Base-by-base conservation (phyloP, 805 yeast species). In the Cyberlindnera mrakii region DNA sequence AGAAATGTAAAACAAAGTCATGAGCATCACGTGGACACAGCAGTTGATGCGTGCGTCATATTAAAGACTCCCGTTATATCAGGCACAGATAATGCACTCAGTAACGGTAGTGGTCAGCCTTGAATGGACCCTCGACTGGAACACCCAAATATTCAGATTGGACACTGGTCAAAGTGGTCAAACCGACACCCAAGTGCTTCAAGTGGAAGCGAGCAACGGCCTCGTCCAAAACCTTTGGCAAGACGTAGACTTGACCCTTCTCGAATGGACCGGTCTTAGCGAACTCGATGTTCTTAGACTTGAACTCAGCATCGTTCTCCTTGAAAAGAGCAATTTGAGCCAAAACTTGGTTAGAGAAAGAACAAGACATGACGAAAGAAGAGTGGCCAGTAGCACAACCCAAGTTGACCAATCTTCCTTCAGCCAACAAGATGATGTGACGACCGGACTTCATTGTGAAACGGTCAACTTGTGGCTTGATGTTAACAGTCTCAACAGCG, bases 381-480 rank as follows among this genome's bases (percentile, higher is more conserved):
- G 98, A 85, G 80, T 91, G 99, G 68, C 99, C 99, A 63, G 98
- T 91, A 68, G 98, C 99, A 78, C 98, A 93, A 63, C 99, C 99
- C 68, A 91, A 80, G 89, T 91, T 91, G 68, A 91, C 98, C 64
- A 91, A 84, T 78, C 99, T 89, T 76, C 99, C 99, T 74, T 90
- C 96, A 57, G 99, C 99, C 63, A 91, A 85, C 67, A 91, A 78
- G 75, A 91, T 89, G 66, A 91, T 66, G 78, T 91, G 98, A 67
- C 85, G 86, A 65, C 98, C 98, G 64, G 76, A 76, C 66, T 78
- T 72, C 74, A 91, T 73, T 69, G 87, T 76, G 83, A 71, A 91
- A 77, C 99, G 87, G 85, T 91, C 99, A 64, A 91, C 99, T 75
- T 90, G 97, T 63, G 98, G 97, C 79, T 91, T 91, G 75, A 91